Base-by-base conservation (phyloP, 108 stramenopile species). In the Chaetoceros muelleri region DNA sequence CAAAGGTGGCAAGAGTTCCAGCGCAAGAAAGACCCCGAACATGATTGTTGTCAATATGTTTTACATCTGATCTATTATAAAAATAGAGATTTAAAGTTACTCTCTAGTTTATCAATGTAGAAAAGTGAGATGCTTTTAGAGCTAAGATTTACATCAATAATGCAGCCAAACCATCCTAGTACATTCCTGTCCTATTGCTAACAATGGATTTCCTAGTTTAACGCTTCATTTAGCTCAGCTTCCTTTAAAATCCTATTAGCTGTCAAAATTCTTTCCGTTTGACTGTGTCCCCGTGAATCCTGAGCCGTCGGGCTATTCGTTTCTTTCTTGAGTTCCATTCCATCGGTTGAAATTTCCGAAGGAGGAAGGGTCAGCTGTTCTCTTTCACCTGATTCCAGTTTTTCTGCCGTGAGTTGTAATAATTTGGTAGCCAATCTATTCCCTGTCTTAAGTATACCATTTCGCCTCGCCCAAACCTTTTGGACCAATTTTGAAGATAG, bases 381-480 rank as follows among this genome's bases (percentile, higher is more conserved):
- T 46, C 75, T 46, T 8, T 80, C 83, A 13, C 77, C 83, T 5
- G 52, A 26, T 29, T 81, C 89, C 24, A 90, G 71, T 53, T 76
- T 69, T 40, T 73, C 67, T 7, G 89, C 82, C 22, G 85, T 90
- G 18, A 86, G 70, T 53, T 82, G 65, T 44, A 90, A 47, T 52
- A 86, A 58, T 48, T 84, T 71, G 22, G 47, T 69, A 0, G 74
- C 71, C 30, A 90, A 80, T 28, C 83, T 78, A 67, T 73, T 83
- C 30, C 79, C 65, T 17, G 89, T 80, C 55, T 69, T 74, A 8
- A 82, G 17, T 0, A 90, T 67, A 24, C 82, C 82, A 25, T 52
- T 70, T 18, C 89, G 80, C 8, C 80, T 70, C 23, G 75, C 71
- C 83, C 85, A 90, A 7, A 90, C 51, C 64, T 87, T 86, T 24